Base-by-base conservation (phyloP, 2,329 filamentous ascomycete species). In the Thermomyces lanuginosus region DNA sequence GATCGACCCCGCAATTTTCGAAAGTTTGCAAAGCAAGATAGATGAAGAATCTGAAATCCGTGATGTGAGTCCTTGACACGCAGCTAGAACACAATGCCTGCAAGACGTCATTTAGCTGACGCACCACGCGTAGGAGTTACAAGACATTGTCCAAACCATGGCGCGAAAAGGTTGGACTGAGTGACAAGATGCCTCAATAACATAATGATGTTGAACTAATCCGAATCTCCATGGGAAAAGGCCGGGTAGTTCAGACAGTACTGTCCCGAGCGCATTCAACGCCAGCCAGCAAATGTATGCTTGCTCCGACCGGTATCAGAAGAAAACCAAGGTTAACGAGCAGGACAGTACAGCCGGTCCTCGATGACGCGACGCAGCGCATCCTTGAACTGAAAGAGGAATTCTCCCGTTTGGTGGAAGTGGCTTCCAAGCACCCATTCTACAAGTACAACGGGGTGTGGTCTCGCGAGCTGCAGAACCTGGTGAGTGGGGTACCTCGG, bases 361-460 rank as follows among this genome's bases (percentile, higher is more conserved):
- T 92, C 22, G 60, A 66, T 7, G 68, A 78, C 38, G 74, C 81
- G 1, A 69, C 82, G 33, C 56, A 60, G 34, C 68, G 69, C 31
- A 78, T 95, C 48, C 60, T 68, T 36, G 68, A 77, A 18, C 72
- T 92, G 50, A 66, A 79, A 30, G 61, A 70, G 24, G 76, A 75
- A 22, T 66, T 93, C 23, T 57, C 61, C 31, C 71, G 75, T 39
- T 69, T 98, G 22, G 68, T 71, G 34, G 56, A 64, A 29, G 68
- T 80, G 29, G 82, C 84, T 2, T 84, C 82, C 14, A 67, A 79
- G 49, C 76, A 91, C 44, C 86, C 89, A 0, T 98, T 95, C 63
- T 98, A 95, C 72, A 93, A 92, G 67, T 93, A 91, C 61, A 93
- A 93, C 55, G 61, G 64, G 30, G 71, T 82, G 49, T 98, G 89